Base-by-base conservation (phyloP, 2,329 filamentous ascomycete genomes). In the Aulographum hederae region DNA sequence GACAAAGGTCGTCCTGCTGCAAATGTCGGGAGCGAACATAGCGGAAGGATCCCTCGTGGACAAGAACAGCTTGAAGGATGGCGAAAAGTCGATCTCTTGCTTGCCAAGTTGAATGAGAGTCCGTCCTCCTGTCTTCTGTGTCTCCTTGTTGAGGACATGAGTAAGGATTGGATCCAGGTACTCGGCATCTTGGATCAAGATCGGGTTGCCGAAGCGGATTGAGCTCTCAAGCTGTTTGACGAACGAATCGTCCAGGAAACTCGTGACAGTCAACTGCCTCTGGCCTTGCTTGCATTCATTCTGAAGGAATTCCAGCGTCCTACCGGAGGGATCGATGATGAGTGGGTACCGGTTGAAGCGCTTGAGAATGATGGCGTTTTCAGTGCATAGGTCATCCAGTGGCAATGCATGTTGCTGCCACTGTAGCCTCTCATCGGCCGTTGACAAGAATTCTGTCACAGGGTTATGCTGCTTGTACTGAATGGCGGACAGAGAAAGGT, bases 61-160 rank as follows among this genome's bases (percentile, higher is more conserved):
- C 25, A 98, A 63, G 52, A 92, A 98, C 19, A 98, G 67, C 58
- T 78, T 89, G 67, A 98, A 98, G 0, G 85, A 73, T 2, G 89
- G 86, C 31, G 89, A 98, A 58, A 98, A 98, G 54, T 98, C 89
- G 41, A 98, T 98, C 57, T 98, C 85, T 55, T 98, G 91, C 56
- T 89, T 94, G 46, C 89, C 89, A 26, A 98, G 78, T 55, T 98
- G 89, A 40, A 98, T 98, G 32, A 98, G 73, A 28, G 95, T 86
- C 67, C 89, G 86, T 15, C 89, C 89, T 43, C 89, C 89, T 18
- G 91, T 98, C 61, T 85, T 91, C 56, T 98, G 91, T 54, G 98
- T 98, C 50, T 98, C 89, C 54, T 98, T 98, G 61, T 98, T 98
- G 55, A 98, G 72, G 34, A 98, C 86, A 46, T 98, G 89, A 48